Evolutionary conservation across 495 filamentous ascomycete species (phyloP).

Genomic region (Diplogelasinospora grovesii): DNA sequence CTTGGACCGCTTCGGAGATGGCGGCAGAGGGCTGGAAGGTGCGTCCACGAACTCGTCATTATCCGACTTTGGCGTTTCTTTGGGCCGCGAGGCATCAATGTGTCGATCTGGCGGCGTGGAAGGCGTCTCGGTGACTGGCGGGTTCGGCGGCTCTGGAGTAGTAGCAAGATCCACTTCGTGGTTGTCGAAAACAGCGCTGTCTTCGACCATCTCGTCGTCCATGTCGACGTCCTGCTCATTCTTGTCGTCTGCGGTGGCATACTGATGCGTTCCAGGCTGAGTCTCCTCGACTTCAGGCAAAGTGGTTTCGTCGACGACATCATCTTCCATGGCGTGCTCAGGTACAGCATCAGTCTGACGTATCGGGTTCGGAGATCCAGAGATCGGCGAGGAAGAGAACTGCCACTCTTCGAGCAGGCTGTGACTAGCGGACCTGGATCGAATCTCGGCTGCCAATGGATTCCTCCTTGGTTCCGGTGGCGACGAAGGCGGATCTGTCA

Average conservation of each 20-base stretch:
- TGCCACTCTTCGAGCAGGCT: constrained; percentile 39
- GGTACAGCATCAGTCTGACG: constrained; percentile 13
- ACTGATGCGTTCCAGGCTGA: constrained; percentile 1
- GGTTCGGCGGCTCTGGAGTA: background rate
- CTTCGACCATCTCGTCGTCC: constrained; percentile 21
- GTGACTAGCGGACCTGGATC: constrained; percentile 31
- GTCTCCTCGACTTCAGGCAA: constrained; percentile 7
- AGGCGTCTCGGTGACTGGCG: constrained; percentile 1
- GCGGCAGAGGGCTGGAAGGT: constrained; percentile 28
- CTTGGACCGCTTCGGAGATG: constrained; percentile 12
- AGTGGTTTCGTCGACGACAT: constrained; percentile 12
- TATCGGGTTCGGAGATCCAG: constrained; percentile 31
- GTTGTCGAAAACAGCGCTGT: constrained; percentile 15
- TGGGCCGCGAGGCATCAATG: constrained; percentile 4
- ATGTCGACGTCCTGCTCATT: background rate
- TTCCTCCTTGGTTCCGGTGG: constrained; percentile 50
- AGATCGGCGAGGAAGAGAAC: constrained; percentile 40
- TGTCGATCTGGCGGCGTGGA: constrained; percentile 15
- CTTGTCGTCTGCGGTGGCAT: constrained; percentile 4
- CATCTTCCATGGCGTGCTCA: constrained; percentile 8
- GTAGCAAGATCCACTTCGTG: background rate
- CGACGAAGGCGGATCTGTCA: constrained; percentile 46
- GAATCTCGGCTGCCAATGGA: constrained; percentile 39
- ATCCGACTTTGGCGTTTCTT: constrained; percentile 31
- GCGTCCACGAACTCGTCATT: constrained; percentile 43